These are phyloP conservation scores for Xerocomellus dryophilus DNA, from an alignment of 768 basidiomycete species.

Conservation along the genomic window DNA sequence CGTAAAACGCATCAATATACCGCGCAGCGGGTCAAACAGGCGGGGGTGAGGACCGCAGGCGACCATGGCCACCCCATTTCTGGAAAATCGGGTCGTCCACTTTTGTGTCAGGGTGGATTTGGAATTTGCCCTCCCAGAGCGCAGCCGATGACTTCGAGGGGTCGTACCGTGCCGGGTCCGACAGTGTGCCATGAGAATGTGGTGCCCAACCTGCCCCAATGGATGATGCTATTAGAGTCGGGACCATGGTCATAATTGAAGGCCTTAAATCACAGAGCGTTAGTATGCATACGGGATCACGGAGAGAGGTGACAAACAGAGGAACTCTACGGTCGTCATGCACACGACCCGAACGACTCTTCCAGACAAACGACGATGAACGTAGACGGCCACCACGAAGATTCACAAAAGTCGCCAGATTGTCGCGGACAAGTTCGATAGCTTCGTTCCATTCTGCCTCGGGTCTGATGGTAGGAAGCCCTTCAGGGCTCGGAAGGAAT, in stretches of 20 bases:
- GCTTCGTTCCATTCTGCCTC: slow-evolving; percentile 75
- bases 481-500: slow-evolving; percentile 60
- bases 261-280: slow-evolving; percentile 46
- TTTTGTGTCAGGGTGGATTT: slow-evolving; percentile 83
- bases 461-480: slow-evolving; percentile 58
- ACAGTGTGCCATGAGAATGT: slow-evolving; percentile 53
- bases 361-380: slow-evolving; percentile 80
- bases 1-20: not conserved
- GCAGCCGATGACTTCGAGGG: slow-evolving; percentile 81
- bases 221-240: slow-evolving; percentile 68
- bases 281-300: slow-evolving; percentile 7
- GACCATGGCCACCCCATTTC: slow-evolving; percentile 29
- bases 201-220: slow-evolving; percentile 66
- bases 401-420: slow-evolving; percentile 76
- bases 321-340: slow-evolving; percentile 45
- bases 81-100: slow-evolving; percentile 53
- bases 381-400: slow-evolving; percentile 87
- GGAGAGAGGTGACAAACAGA: slow-evolving; percentile 42
- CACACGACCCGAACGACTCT: slow-evolving; percentile 64
- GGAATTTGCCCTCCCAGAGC: slow-evolving; percentile 80
- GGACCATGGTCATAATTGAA: slow-evolving; percentile 73
- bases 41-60: slow-evolving; percentile 12
- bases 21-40: slow-evolving; percentile 15
- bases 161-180: slow-evolving; percentile 72
- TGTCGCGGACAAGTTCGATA: slow-evolving; percentile 79